Evolutionary conservation across 495 filamentous ascomycete genomes (phyloP).

Genomic region (Penicillium diatomitis): DNA sequence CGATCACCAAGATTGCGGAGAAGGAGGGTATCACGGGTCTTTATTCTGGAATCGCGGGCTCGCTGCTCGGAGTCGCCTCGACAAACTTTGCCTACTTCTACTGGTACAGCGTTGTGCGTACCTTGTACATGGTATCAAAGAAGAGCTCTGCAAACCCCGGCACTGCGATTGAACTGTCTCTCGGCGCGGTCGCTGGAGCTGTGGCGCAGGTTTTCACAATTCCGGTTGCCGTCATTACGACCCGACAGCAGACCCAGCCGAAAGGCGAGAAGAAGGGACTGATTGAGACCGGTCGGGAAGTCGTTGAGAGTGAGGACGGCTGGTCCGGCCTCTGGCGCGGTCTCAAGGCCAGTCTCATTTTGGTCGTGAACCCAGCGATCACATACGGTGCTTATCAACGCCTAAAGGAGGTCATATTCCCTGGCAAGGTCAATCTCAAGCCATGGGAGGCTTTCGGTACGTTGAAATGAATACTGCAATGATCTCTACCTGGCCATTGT

Average conservation of each 20-base stretch:
- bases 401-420: conserved; percentile 69
- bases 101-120: conserved; percentile 90
- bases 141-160: conserved; percentile 55
- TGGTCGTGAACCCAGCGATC: conserved; percentile 95
- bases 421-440: conserved; percentile 64
- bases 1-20: conserved; percentile 73
- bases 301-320: conserved; percentile 85
- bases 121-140: conserved; percentile 65
- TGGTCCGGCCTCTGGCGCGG: conserved; percentile 87
- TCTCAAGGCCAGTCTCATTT: conserved; percentile 88
- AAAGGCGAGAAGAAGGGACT: conserved; percentile 80
- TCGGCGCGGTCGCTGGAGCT: conserved; percentile 84
- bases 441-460: conserved; percentile 87
- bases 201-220: conserved; percentile 95
- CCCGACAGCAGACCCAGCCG: conserved; percentile 85
- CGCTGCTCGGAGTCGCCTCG: conserved; percentile 84
- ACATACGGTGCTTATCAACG: conserved; percentile 97
- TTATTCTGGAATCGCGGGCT: conserved; percentile 80
- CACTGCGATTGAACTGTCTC: conserved; percentile 76
- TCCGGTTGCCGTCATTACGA: conserved; percentile 89
- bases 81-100: conserved; percentile 99
- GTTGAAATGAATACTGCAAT: conserved; percentile 18
- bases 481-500: neutral
- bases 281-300: conserved; percentile 79
- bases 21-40: conserved; percentile 76